Evolutionary conservation across 192 early-diverging fungal species (phyloP).

Genomic region (Phlyctochytrium planicorne): DNA sequence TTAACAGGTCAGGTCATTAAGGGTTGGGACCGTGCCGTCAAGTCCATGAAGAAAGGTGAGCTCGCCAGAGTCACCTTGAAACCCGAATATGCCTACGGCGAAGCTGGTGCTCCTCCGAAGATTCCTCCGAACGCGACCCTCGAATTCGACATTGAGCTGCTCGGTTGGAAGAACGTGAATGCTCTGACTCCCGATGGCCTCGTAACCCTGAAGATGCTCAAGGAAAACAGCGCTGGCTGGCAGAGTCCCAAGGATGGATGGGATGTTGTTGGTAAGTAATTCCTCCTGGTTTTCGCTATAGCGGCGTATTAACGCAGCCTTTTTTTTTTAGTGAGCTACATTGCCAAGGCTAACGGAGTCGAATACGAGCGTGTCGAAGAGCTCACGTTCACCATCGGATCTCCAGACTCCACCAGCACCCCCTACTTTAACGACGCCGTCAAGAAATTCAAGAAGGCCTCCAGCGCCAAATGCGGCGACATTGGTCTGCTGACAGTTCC

Average conservation of each 20-base stretch:
- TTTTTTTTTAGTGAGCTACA: conserved; percentile 9
- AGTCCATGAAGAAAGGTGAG: conserved; percentile 62
- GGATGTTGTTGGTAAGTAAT: conserved; percentile 9
- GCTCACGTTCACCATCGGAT: not conserved
- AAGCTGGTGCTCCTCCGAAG: conserved; percentile 47
- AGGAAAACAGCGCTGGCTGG: conserved; percentile 12
- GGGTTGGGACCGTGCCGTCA: conserved; percentile 68
- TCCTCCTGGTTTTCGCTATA: not conserved
- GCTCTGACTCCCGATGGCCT: conserved; percentile 12
- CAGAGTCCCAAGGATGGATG: conserved; percentile 21
- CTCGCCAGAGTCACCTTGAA: conserved; percentile 58
- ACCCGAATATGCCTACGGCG: conserved; percentile 62
- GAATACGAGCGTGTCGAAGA: not conserved
- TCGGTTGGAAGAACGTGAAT: conserved; percentile 11
- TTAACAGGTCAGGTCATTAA: conserved; percentile 48
- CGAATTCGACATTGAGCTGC: conserved; percentile 59
- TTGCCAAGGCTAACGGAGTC: conserved; percentile 5
- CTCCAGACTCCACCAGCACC: not conserved
- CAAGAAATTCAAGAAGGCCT: conserved; percentile 22
- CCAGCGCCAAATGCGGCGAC: not conserved
- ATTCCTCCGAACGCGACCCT: conserved; percentile 63
- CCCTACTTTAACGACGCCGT: conserved; percentile 11
- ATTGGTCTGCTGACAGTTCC: conserved; percentile 7
- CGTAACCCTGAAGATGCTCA: conserved; percentile 20
- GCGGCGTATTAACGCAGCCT: not conserved